Evolutionary conservation across 2,329 filamentous ascomycete genomes (phyloP).

Genomic region (Fusarium sulawesiense): DNA sequence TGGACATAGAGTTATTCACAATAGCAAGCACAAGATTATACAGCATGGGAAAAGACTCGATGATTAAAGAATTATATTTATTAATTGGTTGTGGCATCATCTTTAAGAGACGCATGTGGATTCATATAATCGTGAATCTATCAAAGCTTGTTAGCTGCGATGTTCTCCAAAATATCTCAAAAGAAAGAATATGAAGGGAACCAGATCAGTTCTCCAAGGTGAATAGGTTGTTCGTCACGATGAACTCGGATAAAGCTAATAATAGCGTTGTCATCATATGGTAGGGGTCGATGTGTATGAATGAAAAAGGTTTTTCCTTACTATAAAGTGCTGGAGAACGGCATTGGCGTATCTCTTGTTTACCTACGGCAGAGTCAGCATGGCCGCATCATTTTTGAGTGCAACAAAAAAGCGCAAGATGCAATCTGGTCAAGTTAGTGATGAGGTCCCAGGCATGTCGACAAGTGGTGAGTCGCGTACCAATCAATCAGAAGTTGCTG

Average conservation of each 20-base stretch:
- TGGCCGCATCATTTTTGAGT: not conserved
- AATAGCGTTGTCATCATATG: slow-evolving; percentile 63
- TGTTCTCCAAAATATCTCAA: not conserved
- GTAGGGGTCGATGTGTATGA: slow-evolving; percentile 39
- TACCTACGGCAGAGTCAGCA: slow-evolving; percentile 37
- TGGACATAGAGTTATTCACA: not conserved
- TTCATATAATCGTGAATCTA: not conserved
- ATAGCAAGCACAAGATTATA: not conserved
- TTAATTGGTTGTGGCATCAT: not conserved
- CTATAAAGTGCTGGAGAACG: not conserved
- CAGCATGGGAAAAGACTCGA: not conserved
- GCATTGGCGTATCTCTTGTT: not conserved
- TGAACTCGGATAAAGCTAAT: slow-evolving; percentile 62
- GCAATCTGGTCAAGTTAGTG: slow-evolving; percentile 34
- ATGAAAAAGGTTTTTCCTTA: slow-evolving; percentile 22
- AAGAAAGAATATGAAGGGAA: slow-evolving; percentile 21
- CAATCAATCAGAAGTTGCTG: slow-evolving; percentile 65
- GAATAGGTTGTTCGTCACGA: slow-evolving; percentile 66
- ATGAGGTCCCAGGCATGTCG: not conserved
- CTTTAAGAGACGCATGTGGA: not conserved
- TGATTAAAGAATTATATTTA: not conserved
- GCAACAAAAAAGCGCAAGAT: not conserved
- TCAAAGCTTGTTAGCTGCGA: slow-evolving; percentile 21
- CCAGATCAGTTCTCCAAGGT: slow-evolving; percentile 72
- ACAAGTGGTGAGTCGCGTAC: slow-evolving; percentile 45